Evolutionary conservation across 1,284 basidiomycete species (phyloP).

Genomic region (Fomitopsis palustris): DNA sequence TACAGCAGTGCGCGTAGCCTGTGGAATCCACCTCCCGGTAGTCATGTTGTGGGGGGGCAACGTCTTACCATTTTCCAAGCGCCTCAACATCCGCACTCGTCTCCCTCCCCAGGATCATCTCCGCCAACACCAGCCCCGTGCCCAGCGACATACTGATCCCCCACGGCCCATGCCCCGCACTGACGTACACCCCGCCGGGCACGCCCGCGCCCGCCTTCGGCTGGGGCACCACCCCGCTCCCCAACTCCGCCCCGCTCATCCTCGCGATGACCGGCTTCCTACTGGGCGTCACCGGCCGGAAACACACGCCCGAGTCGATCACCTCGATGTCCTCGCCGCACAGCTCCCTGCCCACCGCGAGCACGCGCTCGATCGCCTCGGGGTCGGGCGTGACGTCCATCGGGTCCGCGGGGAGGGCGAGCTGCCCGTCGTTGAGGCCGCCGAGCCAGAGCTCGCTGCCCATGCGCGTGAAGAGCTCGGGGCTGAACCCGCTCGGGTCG

Average conservation of each 20-base stretch:
- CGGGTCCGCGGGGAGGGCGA: slow-evolving; percentile 28
- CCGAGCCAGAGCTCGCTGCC: slow-evolving; percentile 34
- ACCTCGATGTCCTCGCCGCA: slow-evolving; percentile 25
- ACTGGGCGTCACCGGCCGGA: slow-evolving; percentile 31
- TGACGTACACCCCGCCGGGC: slow-evolving; percentile 27
- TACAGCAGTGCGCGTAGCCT: neutral
- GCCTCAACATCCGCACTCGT: slow-evolving; percentile 29
- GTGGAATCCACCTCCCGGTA: neutral
- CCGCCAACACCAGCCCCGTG: slow-evolving; percentile 30
- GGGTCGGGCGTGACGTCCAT: slow-evolving; percentile 16
- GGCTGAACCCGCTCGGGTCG: slow-evolving; percentile 29
- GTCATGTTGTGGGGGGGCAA: neutral
- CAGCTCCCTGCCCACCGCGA: slow-evolving; percentile 20
- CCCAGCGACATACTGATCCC: slow-evolving; percentile 35
- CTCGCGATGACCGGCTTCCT: slow-evolving; percentile 29
- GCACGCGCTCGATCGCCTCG: slow-evolving; percentile 20
- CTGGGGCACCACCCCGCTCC: slow-evolving; percentile 16
- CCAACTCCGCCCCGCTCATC: slow-evolving; percentile 25
- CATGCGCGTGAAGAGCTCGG: slow-evolving; percentile 33
- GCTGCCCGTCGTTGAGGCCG: slow-evolving; percentile 29
- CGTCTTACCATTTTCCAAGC: slow-evolving; percentile 22
- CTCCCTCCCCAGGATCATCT: slow-evolving; percentile 30
- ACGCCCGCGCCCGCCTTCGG: slow-evolving; percentile 9
- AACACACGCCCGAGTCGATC: slow-evolving; percentile 28
- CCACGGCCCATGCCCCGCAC: slow-evolving; percentile 36